Base-by-base conservation (phyloP, 2,329 filamentous ascomycete species). In the Nannizzia gypsea region DNA sequence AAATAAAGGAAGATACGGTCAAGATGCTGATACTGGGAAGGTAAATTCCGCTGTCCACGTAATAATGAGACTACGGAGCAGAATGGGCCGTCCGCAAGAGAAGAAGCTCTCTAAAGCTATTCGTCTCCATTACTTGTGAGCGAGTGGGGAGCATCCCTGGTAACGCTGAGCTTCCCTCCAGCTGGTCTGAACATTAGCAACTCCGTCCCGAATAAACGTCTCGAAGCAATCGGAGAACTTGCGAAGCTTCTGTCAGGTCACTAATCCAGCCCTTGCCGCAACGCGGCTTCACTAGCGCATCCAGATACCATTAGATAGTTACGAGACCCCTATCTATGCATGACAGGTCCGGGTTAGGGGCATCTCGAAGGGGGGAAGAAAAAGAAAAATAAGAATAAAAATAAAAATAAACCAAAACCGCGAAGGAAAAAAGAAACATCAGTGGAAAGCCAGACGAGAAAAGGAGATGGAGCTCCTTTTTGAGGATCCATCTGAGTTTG, bases 211-310 rank as follows among this genome's bases (percentile, higher is more conserved):
- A 42, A 15, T 36, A 17, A 31, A 54, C n/a, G 20, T 34, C 31
- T 36, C n/a, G 26, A 54, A 54, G 28, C 50, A n/a, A n/a, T 13
- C 28, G 15, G 50, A 54, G 26, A 54, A 22, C 3, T 26, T 54
- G 50, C 50, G 28, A 54, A 54, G 50, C 50, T 54, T 54, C 50
- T 17, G 20, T 50, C n/a, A 44, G n/a, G n/a, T n/a, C n/a, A 44
- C 40, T 50, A 24, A 50, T 54, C 50, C 28, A 54, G 50, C 50
- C 50, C 20, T n/a, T 34, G 24, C 50, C 50, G 28, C 28, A 34
- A 28, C n/a, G 50, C 50, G 50, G 50, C 50, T 54, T 54, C 50
- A 34, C 28, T 54, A 54, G 50, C 26, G 50, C 50, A 15, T 34
- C 15, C 8, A 54, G 31, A 28, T 54, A 26, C 26, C 26, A 28